Conservation (phyloP, 805 yeast genomes). For the Starmera amethionina region DNA sequence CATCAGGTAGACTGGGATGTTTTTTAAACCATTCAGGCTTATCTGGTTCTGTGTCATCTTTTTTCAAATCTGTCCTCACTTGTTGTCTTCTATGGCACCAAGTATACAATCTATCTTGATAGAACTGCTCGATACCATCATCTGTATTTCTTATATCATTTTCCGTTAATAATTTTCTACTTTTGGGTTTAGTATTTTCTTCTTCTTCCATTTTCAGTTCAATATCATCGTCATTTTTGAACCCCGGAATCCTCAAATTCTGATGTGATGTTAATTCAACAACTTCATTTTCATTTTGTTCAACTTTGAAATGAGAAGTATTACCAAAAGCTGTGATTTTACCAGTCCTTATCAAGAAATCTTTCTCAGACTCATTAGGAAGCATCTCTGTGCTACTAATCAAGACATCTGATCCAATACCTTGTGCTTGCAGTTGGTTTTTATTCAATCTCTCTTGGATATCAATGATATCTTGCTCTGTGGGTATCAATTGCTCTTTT, state of each 20-base stretch:
- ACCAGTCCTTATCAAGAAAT: slow-evolving; percentile 79
- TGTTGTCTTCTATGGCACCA: slow-evolving; percentile 52
- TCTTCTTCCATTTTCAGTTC: slow-evolving; percentile 12
- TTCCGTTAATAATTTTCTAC: slow-evolving; percentile 12
- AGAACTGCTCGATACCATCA: slow-evolving; percentile 71
- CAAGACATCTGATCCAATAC: slow-evolving; percentile 2
- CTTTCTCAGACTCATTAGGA: slow-evolving; percentile 72
- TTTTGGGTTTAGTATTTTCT: slow-evolving; percentile 7
- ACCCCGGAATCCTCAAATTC: slow-evolving; percentile 16
- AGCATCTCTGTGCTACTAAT: slow-evolving; percentile 19
- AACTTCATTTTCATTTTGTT: slow-evolving; percentile 10
- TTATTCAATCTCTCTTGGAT: slow-evolving; percentile 37
- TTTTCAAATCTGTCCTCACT: slow-evolving; percentile 23
- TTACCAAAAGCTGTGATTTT: slow-evolving; percentile 90
- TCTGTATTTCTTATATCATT: slow-evolving; percentile 42
- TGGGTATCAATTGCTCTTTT: slow-evolving; percentile 39
- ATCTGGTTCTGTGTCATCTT: slow-evolving; percentile 1
- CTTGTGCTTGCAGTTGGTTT: slow-evolving; percentile 6
- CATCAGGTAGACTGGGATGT: slow-evolving; percentile 72
- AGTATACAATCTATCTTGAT: slow-evolving; percentile 44
- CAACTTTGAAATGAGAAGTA: slow-evolving; percentile 40
- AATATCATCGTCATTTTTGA: slow-evolving; percentile 2
- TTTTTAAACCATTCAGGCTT: slow-evolving; percentile 60
- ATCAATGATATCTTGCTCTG: slow-evolving; percentile 55
- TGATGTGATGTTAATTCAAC: slow-evolving; percentile 8